A percentile compares a stretch with the other conserved stretches of the same genome.
Evolutionary conservation across 495 filamentous ascomycete genomes (phyloP).

Genomic region (Lasiosphaeris hirsuta): DNA sequence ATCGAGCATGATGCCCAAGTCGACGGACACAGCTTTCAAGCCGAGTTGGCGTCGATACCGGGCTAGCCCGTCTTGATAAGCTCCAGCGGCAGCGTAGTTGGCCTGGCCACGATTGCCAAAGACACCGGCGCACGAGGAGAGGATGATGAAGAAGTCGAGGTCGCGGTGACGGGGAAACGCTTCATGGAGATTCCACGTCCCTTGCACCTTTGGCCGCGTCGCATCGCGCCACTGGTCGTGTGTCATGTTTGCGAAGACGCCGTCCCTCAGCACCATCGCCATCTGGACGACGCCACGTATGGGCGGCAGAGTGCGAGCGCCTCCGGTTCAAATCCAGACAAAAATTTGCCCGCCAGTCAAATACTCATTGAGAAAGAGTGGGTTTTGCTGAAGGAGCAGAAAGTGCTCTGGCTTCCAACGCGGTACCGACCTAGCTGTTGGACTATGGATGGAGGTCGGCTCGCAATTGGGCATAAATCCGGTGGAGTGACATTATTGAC

Average conservation of each 20-base stretch:
- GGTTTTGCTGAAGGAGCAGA: too few relatives aligned
- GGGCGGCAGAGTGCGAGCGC: constrained; percentile 39
- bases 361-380: too few relatives aligned
- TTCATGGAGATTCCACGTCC: constrained; percentile 35
- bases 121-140: constrained; percentile 51
- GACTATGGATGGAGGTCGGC: too few relatives aligned
- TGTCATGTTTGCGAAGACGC: constrained; percentile 48
- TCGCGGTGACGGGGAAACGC: constrained; percentile 28
- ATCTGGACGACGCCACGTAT: constrained; percentile 51
- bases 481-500: too few relatives aligned
- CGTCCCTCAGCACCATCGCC: constrained; percentile 52
- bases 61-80: constrained; percentile 51
- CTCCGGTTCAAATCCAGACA: too few relatives aligned
- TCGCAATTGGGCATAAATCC: too few relatives aligned
- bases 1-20: constrained; percentile 44
- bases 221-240: constrained; percentile 33
- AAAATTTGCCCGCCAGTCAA: too few relatives aligned
- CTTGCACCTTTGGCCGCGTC: constrained; percentile 48
- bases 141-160: constrained; percentile 62
- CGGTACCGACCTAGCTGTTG: too few relatives aligned
- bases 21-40: constrained; percentile 40
- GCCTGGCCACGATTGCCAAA: constrained; percentile 50
- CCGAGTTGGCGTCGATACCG: constrained; percentile 34
- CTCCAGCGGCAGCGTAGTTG: constrained; percentile 57
- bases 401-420: too few relatives aligned